Conservation (phyloP, 345 rosid genomes). For the Zanthoxylum bungeanum region DNA sequence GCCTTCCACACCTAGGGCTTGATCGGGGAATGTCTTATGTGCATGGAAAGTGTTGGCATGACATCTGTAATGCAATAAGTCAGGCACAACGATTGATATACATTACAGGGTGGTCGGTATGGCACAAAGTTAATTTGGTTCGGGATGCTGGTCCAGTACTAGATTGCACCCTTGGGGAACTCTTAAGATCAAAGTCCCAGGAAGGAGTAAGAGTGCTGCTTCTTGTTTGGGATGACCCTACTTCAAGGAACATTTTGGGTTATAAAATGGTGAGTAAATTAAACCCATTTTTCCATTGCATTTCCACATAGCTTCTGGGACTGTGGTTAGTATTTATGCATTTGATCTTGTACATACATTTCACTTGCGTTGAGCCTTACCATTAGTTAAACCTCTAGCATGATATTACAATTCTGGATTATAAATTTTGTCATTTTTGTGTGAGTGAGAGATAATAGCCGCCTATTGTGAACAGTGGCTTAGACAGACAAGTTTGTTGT, state of each 20-base stretch:
- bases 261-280: slow-evolving; percentile 64
- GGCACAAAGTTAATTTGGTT: slow-evolving; percentile 76
- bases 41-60: slow-evolving; percentile 90
- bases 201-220: slow-evolving; percentile 98
- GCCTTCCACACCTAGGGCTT: slow-evolving; percentile 59
- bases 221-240: slow-evolving; percentile 96
- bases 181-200: slow-evolving; percentile 77
- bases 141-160: slow-evolving; percentile 55
- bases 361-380: not conserved
- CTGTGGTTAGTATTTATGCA: not conserved
- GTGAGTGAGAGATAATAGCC: not conserved
- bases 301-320: not conserved
- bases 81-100: slow-evolving; percentile 80
- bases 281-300: not conserved
- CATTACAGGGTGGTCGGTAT: slow-evolving; percentile 95
- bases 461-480: no score
- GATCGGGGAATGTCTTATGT: slow-evolving; percentile 61
- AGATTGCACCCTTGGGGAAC: slow-evolving; percentile 63
- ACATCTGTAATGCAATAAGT: slow-evolving; percentile 77
- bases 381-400: not conserved
- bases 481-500: no score
- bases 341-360: not conserved
- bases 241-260: slow-evolving; percentile 88
- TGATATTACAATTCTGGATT: not conserved
- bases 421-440: no score